Conservation (phyloP, 495 filamentous ascomycete genomes). For the Stereocaulon alpinum region DNA sequence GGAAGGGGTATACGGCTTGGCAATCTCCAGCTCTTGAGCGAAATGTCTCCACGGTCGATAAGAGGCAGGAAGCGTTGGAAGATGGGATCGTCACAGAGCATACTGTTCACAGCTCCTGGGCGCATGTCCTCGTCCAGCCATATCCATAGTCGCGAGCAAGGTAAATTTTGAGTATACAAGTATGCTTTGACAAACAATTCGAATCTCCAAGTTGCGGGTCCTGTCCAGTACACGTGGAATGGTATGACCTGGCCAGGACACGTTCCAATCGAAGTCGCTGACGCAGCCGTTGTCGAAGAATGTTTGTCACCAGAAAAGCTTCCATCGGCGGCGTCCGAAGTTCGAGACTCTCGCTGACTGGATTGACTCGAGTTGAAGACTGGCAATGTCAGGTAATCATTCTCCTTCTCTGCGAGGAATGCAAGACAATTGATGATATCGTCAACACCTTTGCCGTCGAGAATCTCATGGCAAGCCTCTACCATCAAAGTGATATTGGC, state of each 20-base stretch:
- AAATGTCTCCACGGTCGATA: slow-evolving; percentile 43
- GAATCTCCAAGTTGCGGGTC: slow-evolving; percentile 46
- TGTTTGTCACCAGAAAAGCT: background rate
- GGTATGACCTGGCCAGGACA: slow-evolving; percentile 46
- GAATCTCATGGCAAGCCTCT: slow-evolving; percentile 41
- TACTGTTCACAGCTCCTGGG: slow-evolving; percentile 36
- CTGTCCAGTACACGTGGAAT: slow-evolving; percentile 50
- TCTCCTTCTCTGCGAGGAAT: slow-evolving; percentile 36
- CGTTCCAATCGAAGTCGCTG: slow-evolving; percentile 30
- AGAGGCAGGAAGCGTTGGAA: slow-evolving; percentile 44
- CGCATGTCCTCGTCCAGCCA: slow-evolving; percentile 45
- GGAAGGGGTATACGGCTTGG: slow-evolving; percentile 43
- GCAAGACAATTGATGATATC: slow-evolving; percentile 34
- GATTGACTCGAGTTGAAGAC: background rate
- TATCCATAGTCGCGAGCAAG: slow-evolving; percentile 41
- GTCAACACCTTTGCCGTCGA: slow-evolving; percentile 37
- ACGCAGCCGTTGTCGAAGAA: slow-evolving; percentile 11
- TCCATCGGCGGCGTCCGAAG: no score
- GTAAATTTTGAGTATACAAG: slow-evolving; percentile 46
- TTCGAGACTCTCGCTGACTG: background rate
- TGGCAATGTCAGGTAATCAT: slow-evolving; percentile 40
- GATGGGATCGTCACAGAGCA: slow-evolving; percentile 39
- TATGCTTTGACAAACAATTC: slow-evolving; percentile 49
- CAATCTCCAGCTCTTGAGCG: slow-evolving; percentile 43
- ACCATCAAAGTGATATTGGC: slow-evolving; percentile 41